Evolutionary conservation across 1,139 yeast genomes (phyloP), one percentile per base, ranked within the genome.

Genomic region (Kluyveromyces marxianus): DNA sequence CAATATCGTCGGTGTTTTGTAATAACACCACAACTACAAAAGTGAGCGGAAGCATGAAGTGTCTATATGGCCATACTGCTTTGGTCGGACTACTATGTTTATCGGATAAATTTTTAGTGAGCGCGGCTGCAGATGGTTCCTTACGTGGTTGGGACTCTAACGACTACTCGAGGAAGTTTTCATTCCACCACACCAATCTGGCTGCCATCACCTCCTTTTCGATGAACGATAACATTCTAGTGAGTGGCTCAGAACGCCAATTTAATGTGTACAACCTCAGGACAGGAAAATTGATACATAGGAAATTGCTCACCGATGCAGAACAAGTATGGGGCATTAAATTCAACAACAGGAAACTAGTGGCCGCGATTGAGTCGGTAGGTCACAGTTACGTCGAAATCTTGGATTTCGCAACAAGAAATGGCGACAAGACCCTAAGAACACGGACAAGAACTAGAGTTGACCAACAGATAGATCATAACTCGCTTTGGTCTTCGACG

Each of bases 111-210:
- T 81, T 80, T 37, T 71, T 92, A n/a, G 96, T 92, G 2, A 84
- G 95, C 35, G 98, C 97, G 0, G 97, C 97, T 1, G 97, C 97
- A 0, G 98, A 92, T 63, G 79, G 95, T 1, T 83, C 97, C 0
- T 72, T 92, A 39, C 74, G 97, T 42, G 83, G 92, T 2, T 92
- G 98, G 98, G 84, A 92, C 60, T 94, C 97, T 0, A 77, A 77
- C 30, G 77, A 80, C 4, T 95, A 96, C 26, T 76, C 77, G 37
- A 75, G 81, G 48, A 68, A 74, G 50, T 79, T 81, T 62, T 83
- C 84, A 48, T 74, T 92, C 35, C 82, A 85, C 53, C 83, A 85
- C 53, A 96, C 95, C 26, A 96, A 90, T 60, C 76, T 79, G 40
- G 82, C 88, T 24, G 95, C 97, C 0, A 90, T 92, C 44, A 89